Base-by-base conservation (phyloP, 352 stramenopile species). In the Aphanomyces cochlioides region DNA sequence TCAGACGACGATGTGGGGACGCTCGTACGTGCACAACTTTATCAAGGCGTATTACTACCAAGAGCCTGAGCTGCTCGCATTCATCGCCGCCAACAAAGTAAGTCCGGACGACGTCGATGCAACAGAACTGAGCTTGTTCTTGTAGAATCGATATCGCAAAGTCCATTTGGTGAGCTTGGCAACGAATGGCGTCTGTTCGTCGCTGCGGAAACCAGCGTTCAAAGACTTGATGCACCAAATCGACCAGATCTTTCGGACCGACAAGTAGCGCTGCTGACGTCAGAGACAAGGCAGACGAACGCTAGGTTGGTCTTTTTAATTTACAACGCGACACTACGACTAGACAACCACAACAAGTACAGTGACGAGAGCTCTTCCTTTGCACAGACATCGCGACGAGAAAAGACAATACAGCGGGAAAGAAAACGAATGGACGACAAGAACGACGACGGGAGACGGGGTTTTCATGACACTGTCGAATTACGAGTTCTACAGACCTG, bases 11-110 rank as follows among this genome's bases (percentile, higher is more conserved):
- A 12, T 50, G 74, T 56, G 72, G 59, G 82, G 85, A 28, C 77
- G 78, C 37, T 78, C 89, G 56, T 80, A 94, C 66, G 84, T 96
- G 13, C 80, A 89, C 56, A 82, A 80, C 47, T 97, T 90, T 72
- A 78, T 97, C 73, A 96, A 96, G 66, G 88, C 92, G 4, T 97
- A 96, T 54, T 97, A 95, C 76, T 90, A 91, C 43, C 79, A 83
- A 54, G 81, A 96, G 47, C 76, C 82, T 37, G 88, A 97, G 43
- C 60, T 97, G 40, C 66, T 96, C 37, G 70, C 80, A 72, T 98
- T 92, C 89, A 87, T 96, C 56, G 69, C 82, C 37, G 73, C 71
- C 28, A 83, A 93, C 78, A 90, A 89, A 78, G 83, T 90, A 60
- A 56, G 75, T 41, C 15, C 28, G 2, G 2, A 28, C 28, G 28